These are phyloP conservation scores for Rhizophora mangle DNA, from an alignment of 345 rosid species.

Conservation along the genomic window DNA sequence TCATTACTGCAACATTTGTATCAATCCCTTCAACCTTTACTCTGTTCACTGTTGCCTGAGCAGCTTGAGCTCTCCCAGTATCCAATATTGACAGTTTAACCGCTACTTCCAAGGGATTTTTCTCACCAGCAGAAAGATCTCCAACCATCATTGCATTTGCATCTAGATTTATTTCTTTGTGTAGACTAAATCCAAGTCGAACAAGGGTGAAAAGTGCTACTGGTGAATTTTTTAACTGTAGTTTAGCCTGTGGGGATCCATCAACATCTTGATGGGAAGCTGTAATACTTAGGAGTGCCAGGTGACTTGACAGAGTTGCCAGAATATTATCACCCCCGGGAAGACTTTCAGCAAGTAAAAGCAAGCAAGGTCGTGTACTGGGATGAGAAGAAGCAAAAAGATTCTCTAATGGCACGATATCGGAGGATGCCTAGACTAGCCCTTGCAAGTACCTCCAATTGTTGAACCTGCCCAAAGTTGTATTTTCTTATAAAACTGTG, in stretches of 20 bases:
- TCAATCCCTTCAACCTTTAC: constrained; percentile 96
- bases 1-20: constrained; percentile 82
- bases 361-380: constrained; percentile 73
- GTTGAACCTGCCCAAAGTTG: constrained; percentile 61
- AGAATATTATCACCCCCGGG: constrained; percentile 81
- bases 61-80: constrained; percentile 81
- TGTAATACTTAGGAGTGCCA: constrained; percentile 46
- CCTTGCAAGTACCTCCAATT: constrained; percentile 67
- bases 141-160: constrained; percentile 41
- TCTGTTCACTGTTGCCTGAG: constrained; percentile 89
- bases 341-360: constrained; percentile 86
- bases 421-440: constrained; percentile 71
- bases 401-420: constrained; percentile 75
- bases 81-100: constrained; percentile 68
- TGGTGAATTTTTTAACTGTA: constrained; percentile 48
- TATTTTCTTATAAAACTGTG: constrained; percentile 64
- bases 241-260: constrained; percentile 43
- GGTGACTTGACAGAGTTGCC: constrained; percentile 60
- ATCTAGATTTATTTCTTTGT: constrained; percentile 43
- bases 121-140: constrained; percentile 80
- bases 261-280: constrained; percentile 28
- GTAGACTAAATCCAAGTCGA: constrained; percentile 58
- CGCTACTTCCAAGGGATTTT: constrained; percentile 69
- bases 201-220: constrained; percentile 55
- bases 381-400: constrained; percentile 70